Conservation (phyloP, 441 rosid species). For the Erodium texanum region DNA sequence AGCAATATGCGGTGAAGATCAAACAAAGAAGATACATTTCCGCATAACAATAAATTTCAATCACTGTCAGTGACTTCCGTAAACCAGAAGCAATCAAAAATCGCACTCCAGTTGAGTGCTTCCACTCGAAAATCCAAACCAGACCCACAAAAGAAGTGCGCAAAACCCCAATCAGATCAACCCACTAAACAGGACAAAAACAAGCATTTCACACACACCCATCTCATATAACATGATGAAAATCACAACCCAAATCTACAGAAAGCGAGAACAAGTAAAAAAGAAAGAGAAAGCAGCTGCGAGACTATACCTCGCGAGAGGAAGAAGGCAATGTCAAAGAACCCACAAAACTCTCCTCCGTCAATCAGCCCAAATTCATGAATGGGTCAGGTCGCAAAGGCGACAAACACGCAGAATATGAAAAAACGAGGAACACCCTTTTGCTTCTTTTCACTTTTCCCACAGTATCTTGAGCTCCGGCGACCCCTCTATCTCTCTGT, state of each 20-base stretch:
- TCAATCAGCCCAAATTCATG: not conserved
- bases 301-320: not conserved
- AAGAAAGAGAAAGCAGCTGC: not conserved
- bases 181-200: not conserved
- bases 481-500: not conserved
- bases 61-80: not conserved
- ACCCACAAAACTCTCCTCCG: not conserved
- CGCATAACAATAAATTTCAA: not conserved
- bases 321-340: not conserved
- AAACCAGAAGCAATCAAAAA: conserved; percentile 3
- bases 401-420: not conserved
- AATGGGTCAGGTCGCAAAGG: not conserved
- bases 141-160: not conserved
- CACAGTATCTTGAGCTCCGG: not conserved
- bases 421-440: not conserved
- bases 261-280: not conserved
- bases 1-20: not conserved
- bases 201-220: not conserved
- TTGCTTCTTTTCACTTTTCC: not conserved
- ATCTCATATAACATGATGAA: not conserved
- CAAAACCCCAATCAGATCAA: not conserved
- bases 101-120: not conserved
- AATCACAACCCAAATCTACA: not conserved
- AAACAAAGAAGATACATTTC: not conserved
- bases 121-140: not conserved